Conservation (phyloP, 371 early-diverging fungal genomes). For the Rhizomucor miehei region DNA sequence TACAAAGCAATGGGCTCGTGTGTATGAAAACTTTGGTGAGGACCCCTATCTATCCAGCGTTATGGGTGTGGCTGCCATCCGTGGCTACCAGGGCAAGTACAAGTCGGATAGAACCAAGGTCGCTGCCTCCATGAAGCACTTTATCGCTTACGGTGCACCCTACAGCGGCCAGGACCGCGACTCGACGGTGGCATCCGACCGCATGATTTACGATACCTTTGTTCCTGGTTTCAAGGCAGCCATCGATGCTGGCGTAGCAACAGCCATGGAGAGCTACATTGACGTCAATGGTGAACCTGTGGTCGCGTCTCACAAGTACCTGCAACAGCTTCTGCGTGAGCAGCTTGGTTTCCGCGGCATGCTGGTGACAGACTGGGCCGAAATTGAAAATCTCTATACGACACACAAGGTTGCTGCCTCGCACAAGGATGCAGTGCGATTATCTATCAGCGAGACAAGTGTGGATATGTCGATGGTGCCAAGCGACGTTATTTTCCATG, state of each 20-base stretch:
- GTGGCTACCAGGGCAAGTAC: constrained; percentile 68
- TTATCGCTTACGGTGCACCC: constrained; percentile 40
- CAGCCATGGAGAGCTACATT: constrained; percentile 69
- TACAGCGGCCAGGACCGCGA: constrained; percentile 62
- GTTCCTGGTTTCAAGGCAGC: constrained; percentile 66
- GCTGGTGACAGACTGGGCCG: constrained; percentile 69
- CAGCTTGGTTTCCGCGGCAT: constrained; percentile 59
- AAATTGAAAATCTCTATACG: constrained; percentile 54
- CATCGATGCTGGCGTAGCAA: constrained; percentile 61
- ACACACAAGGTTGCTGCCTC: constrained; percentile 49
- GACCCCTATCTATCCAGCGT: constrained; percentile 57
- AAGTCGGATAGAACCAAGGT: constrained; percentile 51
- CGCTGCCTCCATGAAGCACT: constrained; percentile 57
- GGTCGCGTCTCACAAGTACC: constrained; percentile 51
- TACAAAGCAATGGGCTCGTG: constrained; percentile 69
- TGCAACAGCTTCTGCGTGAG: constrained; percentile 54
- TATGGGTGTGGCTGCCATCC: constrained; percentile 53
- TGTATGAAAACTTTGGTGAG: constrained; percentile 58
- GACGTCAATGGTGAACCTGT: constrained; percentile 68
- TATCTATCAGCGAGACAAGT: constrained; percentile 50
- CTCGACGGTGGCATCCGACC: constrained; percentile 54
- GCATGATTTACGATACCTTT: constrained; percentile 59
- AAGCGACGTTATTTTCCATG: constrained; percentile 44
- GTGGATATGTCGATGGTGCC: constrained; percentile 72
- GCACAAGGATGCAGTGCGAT: constrained; percentile 43